Evolutionary conservation across 192 early-diverging fungal species (phyloP), one percentile per base, ranked within the genome.

Genomic region (Mortierella antarctica): DNA sequence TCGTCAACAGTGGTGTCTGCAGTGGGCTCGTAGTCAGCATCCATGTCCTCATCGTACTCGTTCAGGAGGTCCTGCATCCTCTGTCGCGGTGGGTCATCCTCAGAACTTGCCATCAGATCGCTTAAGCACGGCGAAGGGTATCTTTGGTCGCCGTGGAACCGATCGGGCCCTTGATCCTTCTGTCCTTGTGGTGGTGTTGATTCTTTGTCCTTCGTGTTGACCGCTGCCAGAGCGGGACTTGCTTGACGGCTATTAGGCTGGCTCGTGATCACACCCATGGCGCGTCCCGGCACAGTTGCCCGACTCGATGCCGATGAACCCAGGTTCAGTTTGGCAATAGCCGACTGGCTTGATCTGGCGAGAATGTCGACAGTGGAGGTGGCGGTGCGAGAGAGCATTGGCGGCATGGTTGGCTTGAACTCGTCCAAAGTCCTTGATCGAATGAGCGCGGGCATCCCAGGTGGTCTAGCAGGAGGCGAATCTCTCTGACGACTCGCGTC

Each of bases 191-290:
- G 40, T 58, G 65, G 51, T 21, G 49, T 14, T 15, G 63, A 41
- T 41, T 59, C 58, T 9, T 57, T 39, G 20, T 44, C 44, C 41
- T 15, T 20, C 4, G 45, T 48, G 23, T 49, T 65, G 31, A 47
- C 52, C 13, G 18, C 47, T 17, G 14, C 21, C 13, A 72, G 42
- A 2, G 59, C 52, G 8, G 77, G 77, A 39, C 77, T 80, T 40
- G 64, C 59, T 49, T 80, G 77, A 13, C 77, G 77, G 23, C 77
- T 80, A 17, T 40, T 46, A 7, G 69, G 69, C 42, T 57, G 59
- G 6, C 21, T 68, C 8, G 70, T 80, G 18, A 68, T 68, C 11
- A 72, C 60, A 0, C 77, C 69, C 70, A 71, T 63, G 50, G 65
- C 42, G 4, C 70, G 57, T 21, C 72, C 70, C 20, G 57, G 9